phyloP scores from a whole-genome alignment of 306 rosid genomes.

The Malus fusca region DNA sequence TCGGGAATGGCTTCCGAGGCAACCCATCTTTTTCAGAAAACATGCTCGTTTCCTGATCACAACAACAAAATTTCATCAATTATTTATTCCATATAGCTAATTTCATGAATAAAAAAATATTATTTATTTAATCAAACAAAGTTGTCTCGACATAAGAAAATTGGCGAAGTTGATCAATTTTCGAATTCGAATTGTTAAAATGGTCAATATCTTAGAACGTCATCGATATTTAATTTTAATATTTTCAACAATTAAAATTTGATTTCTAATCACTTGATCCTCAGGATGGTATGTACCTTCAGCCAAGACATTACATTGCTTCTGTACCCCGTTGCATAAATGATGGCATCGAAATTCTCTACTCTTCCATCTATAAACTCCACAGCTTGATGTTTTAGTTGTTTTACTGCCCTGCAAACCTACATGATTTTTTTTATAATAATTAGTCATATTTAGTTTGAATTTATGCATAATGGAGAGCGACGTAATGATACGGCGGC shows the following conservation, averaged over 20 bases:
- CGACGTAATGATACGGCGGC: not conserved
- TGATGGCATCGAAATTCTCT: slow-evolving; percentile 61
- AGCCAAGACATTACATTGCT: slow-evolving; percentile 83
- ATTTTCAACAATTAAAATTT: too few species aligned
- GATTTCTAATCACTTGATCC: not conserved
- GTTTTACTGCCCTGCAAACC: slow-evolving; percentile 67
- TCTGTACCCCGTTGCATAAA: slow-evolving; percentile 77
- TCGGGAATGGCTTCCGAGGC: slow-evolving; percentile 57
- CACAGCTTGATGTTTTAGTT: slow-evolving; percentile 44
- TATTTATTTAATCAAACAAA: not conserved
- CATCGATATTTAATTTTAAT: not conserved
- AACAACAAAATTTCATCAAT: not conserved
- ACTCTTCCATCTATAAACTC: slow-evolving; percentile 73
- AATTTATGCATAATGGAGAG: not conserved
- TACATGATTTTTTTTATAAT: not conserved
- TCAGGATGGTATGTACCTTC: slow-evolving; percentile 30
- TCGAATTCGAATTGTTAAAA: too few species aligned
- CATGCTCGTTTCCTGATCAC: slow-evolving; percentile 51
- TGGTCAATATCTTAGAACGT: too few species aligned
- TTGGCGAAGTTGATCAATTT: too few species aligned
- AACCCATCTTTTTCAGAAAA: slow-evolving; percentile 63
- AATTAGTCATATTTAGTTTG: not conserved
- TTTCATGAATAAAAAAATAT: not conserved
- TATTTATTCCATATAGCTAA: not conserved
- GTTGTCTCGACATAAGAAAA: not conserved